Conservation (phyloP, 2,329 filamentous ascomycete species). For the Paramyrothecium sp. region DNA sequence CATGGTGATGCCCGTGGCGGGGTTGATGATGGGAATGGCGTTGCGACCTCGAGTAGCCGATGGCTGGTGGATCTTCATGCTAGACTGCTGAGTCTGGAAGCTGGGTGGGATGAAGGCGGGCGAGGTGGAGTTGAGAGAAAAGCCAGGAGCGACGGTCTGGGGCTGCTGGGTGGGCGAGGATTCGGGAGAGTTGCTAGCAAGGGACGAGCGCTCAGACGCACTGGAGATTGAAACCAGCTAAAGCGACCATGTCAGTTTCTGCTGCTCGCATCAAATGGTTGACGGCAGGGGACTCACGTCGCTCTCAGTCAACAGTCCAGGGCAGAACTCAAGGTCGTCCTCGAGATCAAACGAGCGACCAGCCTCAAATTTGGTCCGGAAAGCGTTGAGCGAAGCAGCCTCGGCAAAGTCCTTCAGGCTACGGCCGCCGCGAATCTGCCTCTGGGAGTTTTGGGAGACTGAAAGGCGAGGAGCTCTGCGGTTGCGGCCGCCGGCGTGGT, state of each 20-base stretch:
- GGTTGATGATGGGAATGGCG: conserved; percentile 97
- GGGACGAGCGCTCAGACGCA: conserved; percentile 88
- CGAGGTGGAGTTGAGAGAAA: conserved; percentile 69
- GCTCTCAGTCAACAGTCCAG: conserved; percentile 84
- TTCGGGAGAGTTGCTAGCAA: conserved; percentile 91
- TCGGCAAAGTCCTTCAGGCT: conserved; percentile 85
- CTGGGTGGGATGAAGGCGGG: conserved; percentile 64
- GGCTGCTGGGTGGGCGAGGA: conserved; percentile 89
- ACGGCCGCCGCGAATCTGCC: conserved; percentile 82
- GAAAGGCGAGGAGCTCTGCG: conserved; percentile 80
- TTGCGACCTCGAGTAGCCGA: conserved; percentile 87
- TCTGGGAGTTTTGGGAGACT: conserved; percentile 77
- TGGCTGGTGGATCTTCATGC: conserved; percentile 86
- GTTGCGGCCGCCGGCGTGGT: conserved; percentile 80
- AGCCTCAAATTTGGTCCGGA: conserved; percentile 86
- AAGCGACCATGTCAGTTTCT: conserved; percentile 30
- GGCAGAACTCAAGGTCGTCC: conserved; percentile 95
- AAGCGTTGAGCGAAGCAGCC: conserved; percentile 70
- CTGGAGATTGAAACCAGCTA: conserved; percentile 92
- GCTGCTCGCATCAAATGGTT: conserved; percentile 7
- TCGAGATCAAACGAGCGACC: conserved; percentile 93
- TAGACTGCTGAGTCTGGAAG: conserved; percentile 64
- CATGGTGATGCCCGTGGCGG: conserved; percentile 83
- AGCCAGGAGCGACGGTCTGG: conserved; percentile 72
- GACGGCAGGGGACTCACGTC: conserved; percentile 64